Evolutionary conservation across 176 grass and related monocot genomes (phyloP), one percentile per base, ranked within the genome.

Genomic region (Oryza nivara): DNA sequence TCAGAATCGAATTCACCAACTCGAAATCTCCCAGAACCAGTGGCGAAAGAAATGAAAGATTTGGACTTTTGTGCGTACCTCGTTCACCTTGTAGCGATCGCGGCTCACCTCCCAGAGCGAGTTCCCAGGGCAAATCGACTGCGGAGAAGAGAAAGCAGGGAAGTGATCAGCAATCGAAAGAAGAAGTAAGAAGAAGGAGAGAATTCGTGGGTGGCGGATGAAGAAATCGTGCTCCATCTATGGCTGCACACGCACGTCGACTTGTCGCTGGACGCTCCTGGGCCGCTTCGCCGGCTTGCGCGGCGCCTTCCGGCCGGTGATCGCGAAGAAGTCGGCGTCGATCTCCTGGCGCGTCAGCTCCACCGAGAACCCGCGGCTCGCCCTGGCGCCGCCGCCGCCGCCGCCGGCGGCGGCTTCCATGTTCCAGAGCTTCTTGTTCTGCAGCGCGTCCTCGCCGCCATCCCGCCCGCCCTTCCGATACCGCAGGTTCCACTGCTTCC

Each of bases 261-360:
- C 73, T 81, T 92, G 88, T 72, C 87, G 88, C 82, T 96, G 93
- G 25, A 92, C 84, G 65, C 16, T 80, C 86, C 80, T 90, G 65
- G 88, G 47, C 13, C 86, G 79, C 84, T 90, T 89, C 67, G 30
- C 87, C 8, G 88, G 79, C 75, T 86, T 81, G 78, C 88, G 90
- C 72, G 86, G 91, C 32, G 97, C 88, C 75, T 88, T 92, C 54
- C 76, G 75, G 26, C 90, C 93, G 76, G 93, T 94, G 56, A 99
- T 90, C 68, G 87, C 74, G 68, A 92, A 4, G 94, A 99, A 88
- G 87, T 99, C 97, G 19, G 69, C 84, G 0, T 94, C 97, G 85
- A 99, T 92, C 84, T 99, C 93, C 78, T 89, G 87, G 14, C 23
- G 58, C 32, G 92, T 67, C 22, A 99, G 90, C 26, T 88, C 2